Evolutionary conservation across 1,139 yeast species (phyloP).

Genomic region (Saccharomyces pastorianus): DNA sequence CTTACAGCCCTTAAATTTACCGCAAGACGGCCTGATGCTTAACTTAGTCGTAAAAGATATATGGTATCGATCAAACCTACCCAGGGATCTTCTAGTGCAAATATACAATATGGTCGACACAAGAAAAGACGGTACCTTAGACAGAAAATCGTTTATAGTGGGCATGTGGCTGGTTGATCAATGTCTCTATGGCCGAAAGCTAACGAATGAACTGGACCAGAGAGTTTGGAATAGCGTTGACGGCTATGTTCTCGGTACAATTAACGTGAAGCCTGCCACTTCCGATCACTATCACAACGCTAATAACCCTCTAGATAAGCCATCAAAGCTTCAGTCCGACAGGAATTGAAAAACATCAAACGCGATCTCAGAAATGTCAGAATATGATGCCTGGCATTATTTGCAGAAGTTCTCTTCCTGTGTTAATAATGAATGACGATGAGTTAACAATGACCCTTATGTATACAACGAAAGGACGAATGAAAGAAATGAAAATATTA

Average conservation of each 20-base stretch:
- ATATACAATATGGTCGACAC: conserved; percentile 80
- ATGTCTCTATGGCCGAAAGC: conserved; percentile 84
- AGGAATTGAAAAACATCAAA: conserved; percentile 24
- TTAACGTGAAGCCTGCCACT: conserved; percentile 10
- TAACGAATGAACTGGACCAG: conserved; percentile 56
- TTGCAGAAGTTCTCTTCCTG: not conserved
- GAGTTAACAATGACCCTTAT: not conserved
- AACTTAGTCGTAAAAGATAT: conserved; percentile 60
- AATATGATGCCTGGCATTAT: not conserved
- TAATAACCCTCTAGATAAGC: conserved; percentile 11
- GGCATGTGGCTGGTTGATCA: conserved; percentile 97
- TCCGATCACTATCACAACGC: conserved; percentile 15
- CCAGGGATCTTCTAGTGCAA: conserved; percentile 51
- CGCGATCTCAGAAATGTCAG: conserved; percentile 13
- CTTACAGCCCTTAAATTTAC: conserved; percentile 7
- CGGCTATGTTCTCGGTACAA: conserved; percentile 29
- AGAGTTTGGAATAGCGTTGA: conserved; percentile 63
- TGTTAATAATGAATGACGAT: not conserved
- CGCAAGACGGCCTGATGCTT: conserved; percentile 37
- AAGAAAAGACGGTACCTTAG: conserved; percentile 67
- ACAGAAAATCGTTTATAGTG: conserved; percentile 73
- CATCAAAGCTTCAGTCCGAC: conserved; percentile 24
- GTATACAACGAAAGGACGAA: not conserved
- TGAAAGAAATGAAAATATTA: not conserved
- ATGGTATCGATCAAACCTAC: conserved; percentile 72